Conservation (phyloP, 2,329 filamentous ascomycete genomes). For the Saccharata proteae region DNA sequence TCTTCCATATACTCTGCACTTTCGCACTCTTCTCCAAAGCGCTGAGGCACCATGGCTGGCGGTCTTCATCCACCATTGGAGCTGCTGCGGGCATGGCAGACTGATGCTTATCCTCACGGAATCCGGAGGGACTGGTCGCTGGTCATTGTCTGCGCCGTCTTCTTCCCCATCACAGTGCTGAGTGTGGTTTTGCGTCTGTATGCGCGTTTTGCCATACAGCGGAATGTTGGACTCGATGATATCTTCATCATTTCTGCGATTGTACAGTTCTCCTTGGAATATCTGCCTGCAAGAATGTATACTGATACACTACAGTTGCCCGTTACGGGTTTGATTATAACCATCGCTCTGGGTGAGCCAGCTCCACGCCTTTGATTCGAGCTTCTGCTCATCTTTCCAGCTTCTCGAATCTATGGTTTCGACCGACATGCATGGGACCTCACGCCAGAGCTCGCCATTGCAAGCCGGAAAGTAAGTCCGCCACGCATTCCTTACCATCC, state of each 20-base stretch:
- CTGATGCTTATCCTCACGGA: constrained; percentile 2
- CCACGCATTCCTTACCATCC: no score
- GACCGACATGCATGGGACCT: constrained; percentile 7
- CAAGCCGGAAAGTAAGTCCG: constrained; percentile 2
- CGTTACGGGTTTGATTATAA: constrained; percentile 1
- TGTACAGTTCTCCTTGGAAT: not conserved
- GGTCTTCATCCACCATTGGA: constrained; percentile 5
- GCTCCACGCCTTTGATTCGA: not conserved
- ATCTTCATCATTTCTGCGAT: constrained; percentile 4
- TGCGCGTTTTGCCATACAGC: constrained; percentile 1
- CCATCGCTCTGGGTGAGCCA: no score
- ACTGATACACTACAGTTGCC: constrained; percentile 1
- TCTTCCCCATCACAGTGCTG: not conserved
- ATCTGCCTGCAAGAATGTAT: no score
- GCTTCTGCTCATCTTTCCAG: not conserved
- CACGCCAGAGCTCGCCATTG: constrained; percentile 1
- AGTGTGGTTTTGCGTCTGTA: constrained; percentile 1
- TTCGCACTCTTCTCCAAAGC: no score
- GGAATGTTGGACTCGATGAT: constrained; percentile 4
- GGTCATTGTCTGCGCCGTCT: not conserved
- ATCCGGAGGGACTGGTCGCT: not conserved
- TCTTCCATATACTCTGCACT: no score
- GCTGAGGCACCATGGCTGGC: constrained; percentile 7
- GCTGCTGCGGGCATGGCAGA: constrained; percentile 4
- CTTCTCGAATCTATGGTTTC: constrained; percentile 2